Percentiles rank a stretch among this genome's conserved stretches.
Conservation (phyloP, 2,329 filamentous ascomycete species). For the Scytalidium lignicola region DNA sequence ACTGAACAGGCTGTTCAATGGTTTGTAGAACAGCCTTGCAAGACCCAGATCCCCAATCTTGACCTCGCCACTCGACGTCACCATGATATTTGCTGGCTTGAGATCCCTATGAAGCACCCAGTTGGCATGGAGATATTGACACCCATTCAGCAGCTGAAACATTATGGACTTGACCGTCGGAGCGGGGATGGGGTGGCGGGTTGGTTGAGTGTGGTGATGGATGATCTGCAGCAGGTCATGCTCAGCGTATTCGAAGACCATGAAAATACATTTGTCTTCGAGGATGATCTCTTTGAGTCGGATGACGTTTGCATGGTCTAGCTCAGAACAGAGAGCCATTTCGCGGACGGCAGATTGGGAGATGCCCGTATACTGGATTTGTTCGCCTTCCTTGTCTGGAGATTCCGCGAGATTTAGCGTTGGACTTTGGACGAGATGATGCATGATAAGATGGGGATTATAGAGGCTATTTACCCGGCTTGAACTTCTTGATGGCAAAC, state of each 20-base stretch:
- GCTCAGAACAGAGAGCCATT: conserved; percentile 93
- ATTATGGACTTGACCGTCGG: conserved; percentile 88
- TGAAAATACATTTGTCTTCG: conserved; percentile 98
- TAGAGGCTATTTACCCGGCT: conserved; percentile 21
- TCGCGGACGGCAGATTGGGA: conserved; percentile 96
- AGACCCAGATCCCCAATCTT: conserved; percentile 94
- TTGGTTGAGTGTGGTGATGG: conserved; percentile 87
- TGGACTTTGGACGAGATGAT: too few relatives aligned
- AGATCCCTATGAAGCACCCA: conserved; percentile 97
- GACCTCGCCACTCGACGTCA: conserved; percentile 82
- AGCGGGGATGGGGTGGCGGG: conserved; percentile 82
- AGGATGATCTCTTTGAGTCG: conserved; percentile 91
- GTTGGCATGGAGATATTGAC: conserved; percentile 90
- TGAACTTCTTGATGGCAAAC: conserved; percentile 95
- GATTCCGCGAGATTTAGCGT: too few relatives aligned
- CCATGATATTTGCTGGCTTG: conserved; percentile 98
- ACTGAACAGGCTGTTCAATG: conserved; percentile 81
- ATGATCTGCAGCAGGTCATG: conserved; percentile 97
- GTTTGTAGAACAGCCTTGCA: conserved; percentile 89
- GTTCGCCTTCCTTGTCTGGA: conserved; percentile 93
- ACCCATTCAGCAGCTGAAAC: conserved; percentile 91
- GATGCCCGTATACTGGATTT: conserved; percentile 91
- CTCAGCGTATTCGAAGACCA: conserved; percentile 98
- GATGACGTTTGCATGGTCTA: conserved; percentile 85
- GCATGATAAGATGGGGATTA: too few relatives aligned